phyloP scores from a whole-genome alignment of 441 rosid genomes.

The Manihot esculenta region DNA sequence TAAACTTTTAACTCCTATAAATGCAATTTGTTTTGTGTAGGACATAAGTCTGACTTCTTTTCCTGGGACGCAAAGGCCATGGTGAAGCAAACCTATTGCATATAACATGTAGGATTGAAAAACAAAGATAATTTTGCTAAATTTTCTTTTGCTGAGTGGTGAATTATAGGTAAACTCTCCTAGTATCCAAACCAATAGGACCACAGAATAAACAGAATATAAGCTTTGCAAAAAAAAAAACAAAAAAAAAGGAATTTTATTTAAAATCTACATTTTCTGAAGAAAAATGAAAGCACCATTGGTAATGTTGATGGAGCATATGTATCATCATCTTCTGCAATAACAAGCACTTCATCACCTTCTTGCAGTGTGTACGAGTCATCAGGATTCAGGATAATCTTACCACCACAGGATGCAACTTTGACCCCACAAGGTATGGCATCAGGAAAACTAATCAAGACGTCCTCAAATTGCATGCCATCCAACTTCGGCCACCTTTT shows the following conservation, averaged over 20 bases:
- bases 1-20: background rate
- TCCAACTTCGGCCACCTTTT: conserved; percentile 69
- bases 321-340: conserved; percentile 80
- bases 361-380: conserved; percentile 64
- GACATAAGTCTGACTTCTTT: background rate
- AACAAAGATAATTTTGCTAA: too few relatives aligned
- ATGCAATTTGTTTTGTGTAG: background rate
- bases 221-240: background rate
- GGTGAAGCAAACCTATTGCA: too few relatives aligned
- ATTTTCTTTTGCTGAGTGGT: conserved; percentile 7
- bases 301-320: conserved; percentile 65
- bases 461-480: conserved; percentile 66
- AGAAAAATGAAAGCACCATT: conserved; percentile 55
- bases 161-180: conserved; percentile 10
- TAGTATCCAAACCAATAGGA: background rate
- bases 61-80: background rate
- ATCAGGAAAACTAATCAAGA: conserved; percentile 70
- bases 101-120: too few relatives aligned
- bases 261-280: conserved; percentile 18
- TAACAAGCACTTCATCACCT: conserved; percentile 76
- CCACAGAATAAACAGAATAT: conserved; percentile 1
- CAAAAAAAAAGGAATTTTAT: background rate
- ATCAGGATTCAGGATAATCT: conserved; percentile 68
- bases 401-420: conserved; percentile 71
- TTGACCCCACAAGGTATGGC: conserved; percentile 82